Percentiles rank a stretch among this genome's conserved stretches.
Evolutionary conservation across 306 rosid species (phyloP).

Genomic region (Astragalus glycyphyllos): DNA sequence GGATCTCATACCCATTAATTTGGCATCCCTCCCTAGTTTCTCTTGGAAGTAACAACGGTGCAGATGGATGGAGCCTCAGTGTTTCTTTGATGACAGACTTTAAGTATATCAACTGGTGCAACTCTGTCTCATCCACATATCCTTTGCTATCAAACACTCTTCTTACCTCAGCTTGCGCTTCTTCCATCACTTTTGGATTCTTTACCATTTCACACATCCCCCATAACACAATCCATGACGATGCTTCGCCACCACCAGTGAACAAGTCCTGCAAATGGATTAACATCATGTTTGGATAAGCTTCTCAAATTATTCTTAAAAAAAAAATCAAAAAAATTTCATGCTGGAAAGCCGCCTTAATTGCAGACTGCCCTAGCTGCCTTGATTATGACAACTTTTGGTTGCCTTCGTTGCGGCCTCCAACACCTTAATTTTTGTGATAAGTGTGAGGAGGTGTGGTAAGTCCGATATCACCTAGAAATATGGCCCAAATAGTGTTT

Average conservation of each 20-base stretch:
- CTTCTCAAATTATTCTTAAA: too few species aligned
- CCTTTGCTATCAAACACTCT: constrained; percentile 38
- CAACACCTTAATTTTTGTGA: too few species aligned
- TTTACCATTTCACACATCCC: constrained; percentile 50
- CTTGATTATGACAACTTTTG: too few species aligned
- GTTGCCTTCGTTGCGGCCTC: too few species aligned
- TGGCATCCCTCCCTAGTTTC: too few species aligned
- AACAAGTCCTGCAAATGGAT: constrained; percentile 47
- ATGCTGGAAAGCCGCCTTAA: too few species aligned
- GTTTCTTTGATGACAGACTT: constrained; percentile 15
- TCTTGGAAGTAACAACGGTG: neutral
- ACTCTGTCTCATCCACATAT: constrained; percentile 10
- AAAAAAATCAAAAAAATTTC: too few species aligned
- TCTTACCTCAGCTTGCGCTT: constrained; percentile 49
- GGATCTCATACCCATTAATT: too few species aligned
- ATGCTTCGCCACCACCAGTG: constrained; percentile 46
- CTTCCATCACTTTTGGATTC: constrained; percentile 48
- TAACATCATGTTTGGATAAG: neutral
- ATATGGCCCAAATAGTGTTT: too few species aligned
- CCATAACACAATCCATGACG: constrained; percentile 44
- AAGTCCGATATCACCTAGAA: too few species aligned
- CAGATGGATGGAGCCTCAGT: neutral
- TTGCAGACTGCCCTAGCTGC: too few species aligned
- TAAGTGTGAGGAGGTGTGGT: too few species aligned
- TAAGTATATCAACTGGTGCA: constrained; percentile 39